A percentile compares a stretch with the other conserved stretches of the same genome.
Conservation (phyloP, 2,329 filamentous ascomycete genomes). For the Leptographium procerum region DNA sequence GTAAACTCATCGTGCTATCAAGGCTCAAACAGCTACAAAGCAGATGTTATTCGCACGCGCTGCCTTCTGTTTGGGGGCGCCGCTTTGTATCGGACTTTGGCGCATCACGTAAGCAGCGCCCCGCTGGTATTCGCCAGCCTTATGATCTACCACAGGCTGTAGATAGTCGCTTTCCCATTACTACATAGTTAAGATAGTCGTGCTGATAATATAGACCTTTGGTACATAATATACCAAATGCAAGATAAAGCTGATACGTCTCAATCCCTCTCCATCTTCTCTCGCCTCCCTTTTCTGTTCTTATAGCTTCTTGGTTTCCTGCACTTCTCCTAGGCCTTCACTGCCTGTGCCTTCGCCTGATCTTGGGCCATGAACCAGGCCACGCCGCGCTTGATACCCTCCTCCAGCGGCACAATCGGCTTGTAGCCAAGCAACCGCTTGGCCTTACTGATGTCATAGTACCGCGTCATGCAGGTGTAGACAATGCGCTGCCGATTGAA, state of each 20-base stretch:
- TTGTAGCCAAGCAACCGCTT: conserved; percentile 57
- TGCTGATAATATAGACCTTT: not conserved
- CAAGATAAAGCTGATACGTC: too few species aligned
- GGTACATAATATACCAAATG: not conserved
- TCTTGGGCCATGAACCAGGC: conserved; percentile 44
- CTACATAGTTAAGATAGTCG: not conserved
- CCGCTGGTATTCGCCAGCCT: not conserved
- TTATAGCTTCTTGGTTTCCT: not conserved
- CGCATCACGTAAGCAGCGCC: not conserved
- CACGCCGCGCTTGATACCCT: conserved; percentile 47
- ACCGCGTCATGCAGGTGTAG: conserved; percentile 64
- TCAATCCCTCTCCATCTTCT: not conserved
- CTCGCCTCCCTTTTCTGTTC: not conserved
- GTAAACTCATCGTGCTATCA: conserved; percentile 12
- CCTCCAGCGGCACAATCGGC: conserved; percentile 54
- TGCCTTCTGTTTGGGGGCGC: not conserved
- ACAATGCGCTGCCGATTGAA: conserved; percentile 49
- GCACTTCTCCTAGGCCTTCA: conserved; percentile 4
- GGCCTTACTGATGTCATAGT: conserved; percentile 69
- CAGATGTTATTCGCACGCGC: not conserved
- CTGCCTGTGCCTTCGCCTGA: conserved; percentile 35
- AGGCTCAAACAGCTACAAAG: too few species aligned
- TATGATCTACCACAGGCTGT: too few species aligned
- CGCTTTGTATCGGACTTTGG: not conserved
- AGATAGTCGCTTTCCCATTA: not conserved